Conservation (phyloP, 1,139 yeast species). For the Geotrichum europaeum region DNA sequence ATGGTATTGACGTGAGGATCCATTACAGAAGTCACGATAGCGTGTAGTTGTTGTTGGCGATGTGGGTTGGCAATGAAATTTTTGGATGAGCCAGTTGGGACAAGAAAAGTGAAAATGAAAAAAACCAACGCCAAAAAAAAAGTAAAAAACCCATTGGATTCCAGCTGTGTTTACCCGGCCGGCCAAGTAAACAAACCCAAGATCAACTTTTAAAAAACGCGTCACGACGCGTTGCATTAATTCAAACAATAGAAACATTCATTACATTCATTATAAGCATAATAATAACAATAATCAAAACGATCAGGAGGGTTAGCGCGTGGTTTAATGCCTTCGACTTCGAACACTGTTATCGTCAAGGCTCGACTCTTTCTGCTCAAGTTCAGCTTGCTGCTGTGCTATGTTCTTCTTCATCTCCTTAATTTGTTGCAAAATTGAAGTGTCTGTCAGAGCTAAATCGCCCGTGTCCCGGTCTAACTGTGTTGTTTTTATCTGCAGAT, state of each 20-base stretch:
- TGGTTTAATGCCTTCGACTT: background rate
- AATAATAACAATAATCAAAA: background rate
- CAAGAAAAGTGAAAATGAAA: background rate
- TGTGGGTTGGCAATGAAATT: background rate
- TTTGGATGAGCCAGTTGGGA: background rate
- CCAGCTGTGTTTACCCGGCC: background rate
- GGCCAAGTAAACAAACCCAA: background rate
- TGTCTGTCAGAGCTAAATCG: background rate
- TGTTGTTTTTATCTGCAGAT: background rate
- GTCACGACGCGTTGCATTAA: background rate
- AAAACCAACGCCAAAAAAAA: too few relatives aligned
- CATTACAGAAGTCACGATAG: background rate
- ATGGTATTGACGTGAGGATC: conserved; percentile 2
- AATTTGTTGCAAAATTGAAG: conserved; percentile 2
- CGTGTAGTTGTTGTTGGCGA: background rate
- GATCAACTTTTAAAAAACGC: background rate
- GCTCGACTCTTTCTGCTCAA: conserved; percentile 15
- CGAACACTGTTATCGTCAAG: background rate
- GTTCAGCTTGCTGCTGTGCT: conserved; percentile 28
- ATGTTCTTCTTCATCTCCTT: conserved; percentile 18
- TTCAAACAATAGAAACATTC: background rate
- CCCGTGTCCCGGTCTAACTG: background rate
- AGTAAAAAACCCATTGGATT: background rate
- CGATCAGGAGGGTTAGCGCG: background rate
- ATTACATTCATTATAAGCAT: background rate